Evolutionary conservation across 441 rosid genomes (phyloP).

Genomic region (Erysimum pusillum): DNA sequence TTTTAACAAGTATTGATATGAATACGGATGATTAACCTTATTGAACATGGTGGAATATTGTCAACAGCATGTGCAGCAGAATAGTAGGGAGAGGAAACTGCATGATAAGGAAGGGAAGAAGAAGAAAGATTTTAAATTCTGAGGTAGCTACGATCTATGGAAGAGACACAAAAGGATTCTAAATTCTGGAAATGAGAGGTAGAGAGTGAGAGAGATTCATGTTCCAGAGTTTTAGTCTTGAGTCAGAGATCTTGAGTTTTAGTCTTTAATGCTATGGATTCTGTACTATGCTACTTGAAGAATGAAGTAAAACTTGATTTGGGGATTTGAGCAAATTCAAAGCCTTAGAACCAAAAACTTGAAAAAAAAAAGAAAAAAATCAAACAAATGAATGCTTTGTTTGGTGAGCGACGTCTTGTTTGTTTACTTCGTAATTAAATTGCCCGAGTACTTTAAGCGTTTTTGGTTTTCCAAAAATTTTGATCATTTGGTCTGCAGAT

Average conservation of each 20-base stretch:
- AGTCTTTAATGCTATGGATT: constrained; percentile 13
- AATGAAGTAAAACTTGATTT: not conserved
- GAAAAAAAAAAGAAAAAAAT: not conserved
- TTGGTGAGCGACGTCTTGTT: not conserved
- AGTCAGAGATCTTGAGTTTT: constrained; percentile 14
- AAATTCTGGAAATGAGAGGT: constrained; percentile 1
- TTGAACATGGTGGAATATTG: constrained; percentile 57
- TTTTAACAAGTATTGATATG: not conserved
- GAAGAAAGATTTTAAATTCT: constrained; percentile 96
- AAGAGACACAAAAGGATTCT: constrained; percentile 11
- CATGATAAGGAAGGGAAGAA: constrained; percentile 96
- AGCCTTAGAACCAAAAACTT: not conserved
- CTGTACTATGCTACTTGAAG: not conserved
- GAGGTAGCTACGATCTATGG: constrained; percentile 22
- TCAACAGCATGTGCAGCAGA: constrained; percentile 66
- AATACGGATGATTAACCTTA: not conserved
- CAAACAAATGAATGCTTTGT: not conserved
- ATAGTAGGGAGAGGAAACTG: constrained; percentile 85
- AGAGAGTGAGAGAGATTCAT: not conserved
- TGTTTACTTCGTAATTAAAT: no score
- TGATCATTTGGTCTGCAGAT: no score
- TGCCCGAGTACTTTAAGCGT: no score
- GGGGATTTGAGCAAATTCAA: not conserved
- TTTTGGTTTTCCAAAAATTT: no score
- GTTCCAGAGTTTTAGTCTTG: constrained; percentile 2